A percentile compares a stretch with the other conserved stretches of the same genome.
Conservation (phyloP, 1,139 yeast species). For the Hansenula lynferdii region DNA sequence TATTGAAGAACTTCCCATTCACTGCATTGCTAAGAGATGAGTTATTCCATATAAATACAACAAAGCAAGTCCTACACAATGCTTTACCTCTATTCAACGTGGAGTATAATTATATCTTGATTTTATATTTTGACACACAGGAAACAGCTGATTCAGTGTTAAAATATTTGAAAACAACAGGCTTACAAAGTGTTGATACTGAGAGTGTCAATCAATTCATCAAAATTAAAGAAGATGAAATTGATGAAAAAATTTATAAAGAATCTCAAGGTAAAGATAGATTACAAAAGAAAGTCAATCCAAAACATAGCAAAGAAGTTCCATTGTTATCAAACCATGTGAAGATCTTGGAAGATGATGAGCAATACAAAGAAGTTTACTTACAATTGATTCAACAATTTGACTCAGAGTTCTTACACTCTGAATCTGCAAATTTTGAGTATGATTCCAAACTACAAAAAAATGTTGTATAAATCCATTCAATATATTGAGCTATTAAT, state of each 20-base stretch:
- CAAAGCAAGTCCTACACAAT: constrained; percentile 6
- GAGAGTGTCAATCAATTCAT: constrained; percentile 9
- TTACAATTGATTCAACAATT: constrained; percentile 15
- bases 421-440: constrained; percentile 11
- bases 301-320: constrained; percentile 12
- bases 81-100: constrained; percentile 12
- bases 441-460: constrained; percentile 17
- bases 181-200: constrained; percentile 4
- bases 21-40: constrained; percentile 15
- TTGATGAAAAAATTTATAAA: constrained; percentile 16
- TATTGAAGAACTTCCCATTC: constrained; percentile 17
- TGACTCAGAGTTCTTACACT: constrained; percentile 18
- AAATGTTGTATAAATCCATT: too few species aligned
- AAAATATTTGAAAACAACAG: constrained; percentile 6
- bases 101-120: constrained; percentile 19
- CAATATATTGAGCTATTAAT: too few species aligned
- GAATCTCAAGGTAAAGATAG: constrained; percentile 17
- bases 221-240: constrained; percentile 10
- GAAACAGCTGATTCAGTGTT: constrained; percentile 3
- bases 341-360: constrained; percentile 17
- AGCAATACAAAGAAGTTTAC: constrained; percentile 8
- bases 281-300: constrained; percentile 17
- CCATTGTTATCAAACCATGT: constrained; percentile 13
- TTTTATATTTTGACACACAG: constrained; percentile 12
- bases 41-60: constrained; percentile 8